Conservation (phyloP, 345 rosid species). For the Isatis tinctoria region DNA sequence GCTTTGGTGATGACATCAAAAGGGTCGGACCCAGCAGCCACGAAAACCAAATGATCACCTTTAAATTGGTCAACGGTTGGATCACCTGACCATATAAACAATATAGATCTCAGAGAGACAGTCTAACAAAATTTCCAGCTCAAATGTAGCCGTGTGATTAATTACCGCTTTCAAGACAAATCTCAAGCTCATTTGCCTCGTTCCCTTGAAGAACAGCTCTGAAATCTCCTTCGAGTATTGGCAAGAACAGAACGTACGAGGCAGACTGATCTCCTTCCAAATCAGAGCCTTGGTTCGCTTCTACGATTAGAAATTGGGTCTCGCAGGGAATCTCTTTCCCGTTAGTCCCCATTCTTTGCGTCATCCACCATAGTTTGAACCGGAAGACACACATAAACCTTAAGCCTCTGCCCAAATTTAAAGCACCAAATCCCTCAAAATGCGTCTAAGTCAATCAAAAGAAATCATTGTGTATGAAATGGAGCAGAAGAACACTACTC, state of each 20-base stretch:
- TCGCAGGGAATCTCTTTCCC: not conserved
- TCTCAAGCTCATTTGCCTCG: not conserved
- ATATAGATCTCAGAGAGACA: not conserved
- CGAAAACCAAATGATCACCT: not conserved
- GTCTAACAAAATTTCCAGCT: not conserved
- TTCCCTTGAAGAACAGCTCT: not conserved
- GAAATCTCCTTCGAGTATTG: not conserved
- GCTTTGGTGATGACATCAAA: slow-evolving; percentile 1
- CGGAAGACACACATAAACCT: not conserved
- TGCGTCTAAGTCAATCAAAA: not conserved
- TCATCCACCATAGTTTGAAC: not conserved
- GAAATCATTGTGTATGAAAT: not conserved
- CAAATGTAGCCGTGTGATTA: not conserved
- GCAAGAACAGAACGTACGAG: not conserved
- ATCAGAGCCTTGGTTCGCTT: not conserved
- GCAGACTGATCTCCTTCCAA: not conserved
- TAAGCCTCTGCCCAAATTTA: not conserved
- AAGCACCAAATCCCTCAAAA: not conserved
- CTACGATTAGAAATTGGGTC: not conserved
- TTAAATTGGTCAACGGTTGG: not conserved
- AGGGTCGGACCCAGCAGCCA: not conserved
- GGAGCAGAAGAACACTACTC: not conserved
- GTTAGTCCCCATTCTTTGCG: not conserved
- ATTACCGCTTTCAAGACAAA: not conserved
- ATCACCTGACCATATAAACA: not conserved